Evolutionary conservation across 768 basidiomycete genomes (phyloP), one percentile per base, ranked within the genome.

Genomic region (Heimioporus sp.): DNA sequence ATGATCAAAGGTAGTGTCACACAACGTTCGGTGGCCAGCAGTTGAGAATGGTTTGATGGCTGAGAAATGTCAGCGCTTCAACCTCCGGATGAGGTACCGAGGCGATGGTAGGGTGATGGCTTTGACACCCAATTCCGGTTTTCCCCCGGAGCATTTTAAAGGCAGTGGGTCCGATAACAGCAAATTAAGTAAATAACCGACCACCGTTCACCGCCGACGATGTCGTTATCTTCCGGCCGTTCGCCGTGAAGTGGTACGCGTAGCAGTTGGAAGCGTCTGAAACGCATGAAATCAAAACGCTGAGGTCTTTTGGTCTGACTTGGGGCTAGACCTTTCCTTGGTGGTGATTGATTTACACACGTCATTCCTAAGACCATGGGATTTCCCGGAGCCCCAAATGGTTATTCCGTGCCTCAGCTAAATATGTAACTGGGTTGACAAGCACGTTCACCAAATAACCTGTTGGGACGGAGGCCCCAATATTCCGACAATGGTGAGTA

Each of bases 81-180:
- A 15, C 24, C 40, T 24, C 30, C 31, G 39, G 24, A 28, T 28
- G 24, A 28, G 24, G 24, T 7, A 28, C 39, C 19, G 30, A 36
- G 41, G 17, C 47, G 37, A 31, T 30, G 32, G 28, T 20, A 45
- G 44, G 21, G 15, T 8, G 41, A 5, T 32, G 12, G 34, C 40
- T 10, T 9, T 40, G 19, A 19, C 20, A 30, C 13, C 41, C 38
- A 30, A 45, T 40, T 45, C 13, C 12, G 31, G 43, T 21, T 43
- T 36, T 35, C 34, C 28, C 48, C 17, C 41, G 35, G 21, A 28
- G 24, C 24, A 28, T 17, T 34, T 43, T 51, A 28, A 28, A 28
- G 24, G 24, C 24, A 31, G 50, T 51, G 45, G 50, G 50, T 30
- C 20, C 32, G 50, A 51, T 51, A 51, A 51, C 43, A 36, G 28